Evolutionary conservation across 371 early-diverging fungal genomes (phyloP), one percentile per base, ranked within the genome.

Genomic region (Dichotomocladium elegans): DNA sequence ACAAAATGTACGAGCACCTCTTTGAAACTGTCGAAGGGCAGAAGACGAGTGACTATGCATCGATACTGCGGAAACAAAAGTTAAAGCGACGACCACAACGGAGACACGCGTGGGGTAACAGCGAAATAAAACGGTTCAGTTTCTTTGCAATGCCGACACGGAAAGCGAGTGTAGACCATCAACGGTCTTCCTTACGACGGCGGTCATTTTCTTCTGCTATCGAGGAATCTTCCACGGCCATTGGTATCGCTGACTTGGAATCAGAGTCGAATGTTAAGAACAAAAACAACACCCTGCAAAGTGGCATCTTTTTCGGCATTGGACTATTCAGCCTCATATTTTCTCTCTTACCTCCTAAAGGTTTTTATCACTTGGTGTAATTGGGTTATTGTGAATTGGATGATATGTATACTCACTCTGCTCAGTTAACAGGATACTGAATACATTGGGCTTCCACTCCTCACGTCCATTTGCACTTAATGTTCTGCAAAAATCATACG

Each of bases 391-490:
- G 7, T 17, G 15, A 37, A 46, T 22, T 1, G 35, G 17, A 21
- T 37, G 12, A 6, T 37, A 37, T 21, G n/a, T n/a, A n/a, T n/a
- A n/a, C n/a, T n/a, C n/a, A n/a, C n/a, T n/a, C 46, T 4, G 6
- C 4, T 9, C 51, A 75, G 76, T 72, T 14, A 72, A 69, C 54
- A 71, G 61, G 31, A 55, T 75, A 22, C 42, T 75, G 8, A 75
- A 75, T 37, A 72, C 76, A 4, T 51, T 75, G 3, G 76, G 76
- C 14, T 75, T 75, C 37, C 72, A 75, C 55, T 71, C 76, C 4
- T 75, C 76, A 19, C 61, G 76, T 8, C 76, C 76, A 0, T 75
- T 75, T 60, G 72, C 76, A 28, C 30, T 75, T 21, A 70, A 75
- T 46, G 47, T 72, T 33, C 51, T 75, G 12, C 65, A 67, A 35